Evolutionary conservation across 1,284 basidiomycete genomes (phyloP).

Genomic region (Irpex sp.): DNA sequence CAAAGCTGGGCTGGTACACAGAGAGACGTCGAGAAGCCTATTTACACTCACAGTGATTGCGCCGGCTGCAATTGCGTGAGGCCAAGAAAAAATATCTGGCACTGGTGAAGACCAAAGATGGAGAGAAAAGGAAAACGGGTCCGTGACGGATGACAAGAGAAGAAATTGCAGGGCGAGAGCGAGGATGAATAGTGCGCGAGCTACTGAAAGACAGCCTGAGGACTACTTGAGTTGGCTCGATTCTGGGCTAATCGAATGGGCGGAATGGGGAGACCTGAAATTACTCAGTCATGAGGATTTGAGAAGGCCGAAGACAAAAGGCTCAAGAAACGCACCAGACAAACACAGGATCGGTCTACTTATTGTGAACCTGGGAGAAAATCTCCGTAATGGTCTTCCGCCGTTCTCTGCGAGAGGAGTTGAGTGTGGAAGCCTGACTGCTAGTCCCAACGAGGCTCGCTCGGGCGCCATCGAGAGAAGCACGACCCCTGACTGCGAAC

Average conservation of each 20-base stretch:
- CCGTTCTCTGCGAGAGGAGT: constrained; percentile 37
- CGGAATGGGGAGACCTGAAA: too few species aligned
- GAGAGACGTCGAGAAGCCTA: neutral
- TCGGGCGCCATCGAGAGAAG: constrained; percentile 42
- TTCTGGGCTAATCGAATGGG: too few species aligned
- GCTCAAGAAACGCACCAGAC: too few species aligned
- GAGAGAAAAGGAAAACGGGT: neutral
- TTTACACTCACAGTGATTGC: constrained; percentile 1
- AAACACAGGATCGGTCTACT: neutral
- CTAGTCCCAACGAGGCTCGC: constrained; percentile 29
- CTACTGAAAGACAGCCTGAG: too few species aligned
- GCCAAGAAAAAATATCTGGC: constrained; percentile 3
- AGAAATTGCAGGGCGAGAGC: neutral
- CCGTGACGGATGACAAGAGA: neutral
- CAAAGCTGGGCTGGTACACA: constrained; percentile 2
- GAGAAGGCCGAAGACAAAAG: too few species aligned
- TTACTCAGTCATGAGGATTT: too few species aligned
- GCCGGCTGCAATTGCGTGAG: neutral
- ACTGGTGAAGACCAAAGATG: neutral
- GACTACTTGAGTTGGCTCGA: too few species aligned
- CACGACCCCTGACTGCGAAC: constrained; percentile 36
- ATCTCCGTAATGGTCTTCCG: constrained; percentile 49
- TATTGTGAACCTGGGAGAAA: constrained; percentile 30
- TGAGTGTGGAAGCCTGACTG: constrained; percentile 34
- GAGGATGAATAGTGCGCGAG: neutral